phyloP scores from a whole-genome alignment of 2,329 filamentous ascomycete species.

The Aspergillus clavatus region DNA sequence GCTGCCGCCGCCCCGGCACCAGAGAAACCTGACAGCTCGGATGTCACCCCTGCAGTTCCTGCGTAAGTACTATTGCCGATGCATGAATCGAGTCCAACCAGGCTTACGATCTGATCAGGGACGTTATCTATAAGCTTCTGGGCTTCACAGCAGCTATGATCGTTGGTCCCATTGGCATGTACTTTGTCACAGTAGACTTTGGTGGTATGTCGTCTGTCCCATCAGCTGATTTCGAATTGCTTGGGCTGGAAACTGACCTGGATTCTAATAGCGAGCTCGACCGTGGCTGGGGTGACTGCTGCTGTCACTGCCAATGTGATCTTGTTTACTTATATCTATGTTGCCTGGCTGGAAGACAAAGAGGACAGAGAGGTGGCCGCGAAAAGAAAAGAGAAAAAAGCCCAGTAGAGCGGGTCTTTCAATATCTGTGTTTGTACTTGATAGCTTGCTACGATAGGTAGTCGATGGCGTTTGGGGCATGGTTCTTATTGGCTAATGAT shows the following conservation, averaged over 20 bases:
- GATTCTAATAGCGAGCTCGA: conserved; percentile 68
- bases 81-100: conserved; percentile 3
- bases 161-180: conserved; percentile 76
- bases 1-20: conserved; percentile 26
- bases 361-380: conserved; percentile 66
- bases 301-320: conserved; percentile 90
- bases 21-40: conserved; percentile 54
- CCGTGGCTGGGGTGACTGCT: conserved; percentile 77
- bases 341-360: conserved; percentile 85
- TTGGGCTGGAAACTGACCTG: neutral
- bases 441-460: neutral
- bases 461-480: neutral
- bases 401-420: conserved; percentile 26
- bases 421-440: neutral
- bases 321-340: conserved; percentile 81
- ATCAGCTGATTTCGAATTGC: neutral
- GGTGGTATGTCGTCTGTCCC: conserved; percentile 52
- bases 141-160: conserved; percentile 92
- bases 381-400: conserved; percentile 50
- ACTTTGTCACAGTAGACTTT: conserved; percentile 80
- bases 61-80: conserved; percentile 52
- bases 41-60: conserved; percentile 78
- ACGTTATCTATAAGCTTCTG: conserved; percentile 85
- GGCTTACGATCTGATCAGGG: conserved; percentile 44
- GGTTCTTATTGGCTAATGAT: neutral